Evolutionary conservation across 2,329 filamentous ascomycete species (phyloP), one percentile per base, ranked within the genome.

Genomic region (Neonectria coccinea): DNA sequence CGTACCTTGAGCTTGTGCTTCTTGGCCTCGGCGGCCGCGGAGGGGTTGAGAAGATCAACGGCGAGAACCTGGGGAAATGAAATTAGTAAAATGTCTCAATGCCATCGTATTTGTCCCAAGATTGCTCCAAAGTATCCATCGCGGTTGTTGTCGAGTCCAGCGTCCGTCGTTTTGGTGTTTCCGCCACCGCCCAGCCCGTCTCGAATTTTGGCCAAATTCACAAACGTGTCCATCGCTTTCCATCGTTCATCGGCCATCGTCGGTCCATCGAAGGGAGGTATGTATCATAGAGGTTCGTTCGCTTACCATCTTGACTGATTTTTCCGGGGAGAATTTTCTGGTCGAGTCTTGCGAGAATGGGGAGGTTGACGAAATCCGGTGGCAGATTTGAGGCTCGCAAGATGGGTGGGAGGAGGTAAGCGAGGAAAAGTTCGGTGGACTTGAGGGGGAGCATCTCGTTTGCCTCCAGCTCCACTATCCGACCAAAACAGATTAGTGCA

Each of bases 1-100:
- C 76, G 75, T 93, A 97, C 94, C 94, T 99, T 99, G 84, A 99
- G 93, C 93, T 99, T 99, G 93, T 99, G 96, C 92, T 98, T 98
- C 88, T 94, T 93, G 81, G 94, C 94, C 92, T 99, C 96, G 84
- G 95, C 91, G 85, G 93, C 93, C 86, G 95, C 92, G 82, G 92
- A 92, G 82, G 96, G 96, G 93, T 99, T 98, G 86, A 99, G 92
- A 81, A 99, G 94, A 90, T 99, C 96, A 89, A 98, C 93, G 85
- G 96, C 96, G 92, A 99, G 94, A 97, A 98, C 95, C 96, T 98
- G 82, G 75, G 68, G 51, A 55, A 65, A 68, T 68, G 75, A 72
- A 65, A 81, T 89, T 81, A 89, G 86, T 82, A 81, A 78, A 59
- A 58, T 65, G 61, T 64, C 67, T 69, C 65, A 70, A 65, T 71